These are phyloP conservation scores for Globisporangium middletonii DNA, from an alignment of 352 stramenopile species.

Conservation along the genomic window DNA sequence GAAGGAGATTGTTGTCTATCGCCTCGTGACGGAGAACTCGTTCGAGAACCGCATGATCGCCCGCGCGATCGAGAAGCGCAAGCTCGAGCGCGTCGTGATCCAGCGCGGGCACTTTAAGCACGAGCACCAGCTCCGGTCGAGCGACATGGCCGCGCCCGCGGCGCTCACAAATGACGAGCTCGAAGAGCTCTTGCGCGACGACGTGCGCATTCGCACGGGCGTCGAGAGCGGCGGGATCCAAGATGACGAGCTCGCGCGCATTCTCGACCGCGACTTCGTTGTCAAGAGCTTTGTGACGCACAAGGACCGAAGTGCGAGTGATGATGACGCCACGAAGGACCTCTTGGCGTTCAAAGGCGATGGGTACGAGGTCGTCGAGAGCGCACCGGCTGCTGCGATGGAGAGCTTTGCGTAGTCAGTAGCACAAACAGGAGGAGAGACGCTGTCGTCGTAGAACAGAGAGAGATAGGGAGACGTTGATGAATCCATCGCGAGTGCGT, in stretches of 20 bases:
- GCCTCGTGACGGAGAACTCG: slow-evolving; percentile 90
- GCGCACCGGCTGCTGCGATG: slow-evolving; percentile 39
- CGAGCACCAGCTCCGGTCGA: slow-evolving; percentile 16
- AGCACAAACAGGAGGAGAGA: no score
- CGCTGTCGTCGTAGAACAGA: no score
- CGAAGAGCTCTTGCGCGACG: slow-evolving; percentile 64
- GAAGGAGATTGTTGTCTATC: slow-evolving; percentile 89
- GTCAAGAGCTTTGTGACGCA: slow-evolving; percentile 69
- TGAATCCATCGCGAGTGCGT: no score
- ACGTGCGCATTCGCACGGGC: slow-evolving; percentile 63
- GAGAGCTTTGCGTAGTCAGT: slow-evolving; percentile 57
- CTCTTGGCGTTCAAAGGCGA: slow-evolving; percentile 50
- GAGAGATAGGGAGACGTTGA: no score
- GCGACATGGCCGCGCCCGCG: slow-evolving; percentile 20
- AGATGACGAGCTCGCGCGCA: slow-evolving; percentile 49
- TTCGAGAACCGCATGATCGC: slow-evolving; percentile 95
- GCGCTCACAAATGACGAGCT: slow-evolving; percentile 72
- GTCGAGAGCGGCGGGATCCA: slow-evolving; percentile 72
- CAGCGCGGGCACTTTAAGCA: slow-evolving; percentile 81
- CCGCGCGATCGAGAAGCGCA: slow-evolving; percentile 88
- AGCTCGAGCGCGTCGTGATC: slow-evolving; percentile 87
- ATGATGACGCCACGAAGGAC: slow-evolving; percentile 1
- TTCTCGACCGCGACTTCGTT: slow-evolving; percentile 66
- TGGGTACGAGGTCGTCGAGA: slow-evolving; percentile 80
- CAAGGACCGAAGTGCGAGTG: slow-evolving; percentile 14